phyloP scores from a whole-genome alignment of 371 early-diverging fungal species.

The Umbelopsis sp. region DNA sequence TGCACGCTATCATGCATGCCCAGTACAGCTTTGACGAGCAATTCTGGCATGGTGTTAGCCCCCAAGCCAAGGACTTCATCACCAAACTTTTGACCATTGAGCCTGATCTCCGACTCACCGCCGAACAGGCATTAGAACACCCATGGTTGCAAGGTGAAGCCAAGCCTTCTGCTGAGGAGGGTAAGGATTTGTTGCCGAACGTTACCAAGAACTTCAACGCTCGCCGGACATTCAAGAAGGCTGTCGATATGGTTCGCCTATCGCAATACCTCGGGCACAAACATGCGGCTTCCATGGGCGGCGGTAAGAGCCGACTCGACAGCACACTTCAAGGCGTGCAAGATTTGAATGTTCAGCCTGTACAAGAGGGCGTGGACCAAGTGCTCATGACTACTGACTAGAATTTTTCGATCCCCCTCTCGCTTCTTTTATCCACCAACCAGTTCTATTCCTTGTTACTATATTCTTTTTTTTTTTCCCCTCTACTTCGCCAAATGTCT shows the following conservation, averaged over 20 bases:
- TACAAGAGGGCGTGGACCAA: constrained; percentile 48
- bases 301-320: constrained; percentile 17
- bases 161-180: constrained; percentile 32
- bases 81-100: constrained; percentile 73
- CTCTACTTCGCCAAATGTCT: too few relatives aligned
- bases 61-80: constrained; percentile 82
- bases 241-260: constrained; percentile 62
- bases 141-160: constrained; percentile 63
- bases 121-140: constrained; percentile 73
- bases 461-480: constrained; percentile 9
- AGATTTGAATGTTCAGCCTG: constrained; percentile 34
- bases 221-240: constrained; percentile 73
- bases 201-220: constrained; percentile 86
- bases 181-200: constrained; percentile 69
- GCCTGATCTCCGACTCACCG: constrained; percentile 76
- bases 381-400: constrained; percentile 41
- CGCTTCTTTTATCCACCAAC: neutral
- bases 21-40: constrained; percentile 79
- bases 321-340: constrained; percentile 12
- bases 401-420: neutral
- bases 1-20: constrained; percentile 74
- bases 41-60: constrained; percentile 71
- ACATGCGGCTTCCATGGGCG: constrained; percentile 34
- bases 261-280: constrained; percentile 49
- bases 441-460: neutral